Base-by-base conservation (phyloP, 2,329 filamentous ascomycete species). In the Cordyceps militaris region DNA sequence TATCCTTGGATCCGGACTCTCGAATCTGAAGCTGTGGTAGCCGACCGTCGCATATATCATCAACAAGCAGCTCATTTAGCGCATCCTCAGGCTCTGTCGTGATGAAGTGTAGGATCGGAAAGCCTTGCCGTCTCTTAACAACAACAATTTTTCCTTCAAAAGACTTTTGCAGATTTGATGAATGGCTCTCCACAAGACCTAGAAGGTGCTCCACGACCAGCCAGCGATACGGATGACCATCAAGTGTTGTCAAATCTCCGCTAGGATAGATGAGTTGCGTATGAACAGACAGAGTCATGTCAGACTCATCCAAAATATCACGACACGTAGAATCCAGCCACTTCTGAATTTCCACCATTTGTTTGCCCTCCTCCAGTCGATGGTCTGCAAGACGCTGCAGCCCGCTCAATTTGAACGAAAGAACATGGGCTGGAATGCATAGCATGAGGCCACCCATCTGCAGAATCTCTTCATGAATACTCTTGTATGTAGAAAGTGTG, bases 301-400 rank as follows among this genome's bases (percentile, higher is more conserved):
- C 82, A 2, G 77, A 85, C 63, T 89, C 86, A 60, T 89, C 86
- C 0, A 89, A 68, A 0, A 89, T 73, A 63, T 89, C 85, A 0
- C 85, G 76, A 3, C 76, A 79, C 1, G 71, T 64, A 0, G 60
- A 59, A 2, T 79, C 70, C 6, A 88, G 65, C 72, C 78, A 82
- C 0, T 66, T 59, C 28, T 86, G 80, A 0, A 75, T 73, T 0
- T 68, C 65, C 2, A 85, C 70, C 76, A 88, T 81, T 1, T 62
- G 63, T 0, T 62, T 65, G 0, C 79, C 78, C 34, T 78, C 69
- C 0, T 66, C 54, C 0, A 74, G 56, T 3, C 74, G 68, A 1
- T 68, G 67, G 48, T 85, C 79, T 0, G 77, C 75, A 0, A 87
- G 65, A 2, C 76, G 74, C 61, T 88, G 83, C 0, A 82, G 64